phyloP scores from a whole-genome alignment of 257 asterid genomes.

The Echites panduratus region DNA sequence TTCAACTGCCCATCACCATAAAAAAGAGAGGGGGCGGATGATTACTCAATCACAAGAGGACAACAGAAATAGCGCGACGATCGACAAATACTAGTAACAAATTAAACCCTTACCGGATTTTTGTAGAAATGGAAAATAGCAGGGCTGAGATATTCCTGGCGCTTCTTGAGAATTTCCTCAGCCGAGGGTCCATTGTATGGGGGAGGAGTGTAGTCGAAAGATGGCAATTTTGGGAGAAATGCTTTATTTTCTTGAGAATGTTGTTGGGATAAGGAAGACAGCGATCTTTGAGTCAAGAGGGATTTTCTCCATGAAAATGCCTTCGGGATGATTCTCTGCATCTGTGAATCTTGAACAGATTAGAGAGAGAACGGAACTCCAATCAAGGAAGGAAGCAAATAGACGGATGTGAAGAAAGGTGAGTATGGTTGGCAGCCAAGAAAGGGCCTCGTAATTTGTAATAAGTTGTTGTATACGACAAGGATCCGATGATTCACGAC shows the following conservation, averaged over 20 bases:
- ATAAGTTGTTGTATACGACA: background rate
- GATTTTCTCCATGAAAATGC: slow-evolving; percentile 21
- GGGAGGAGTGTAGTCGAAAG: slow-evolving; percentile 81
- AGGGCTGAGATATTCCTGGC: slow-evolving; percentile 66
- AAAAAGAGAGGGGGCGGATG: background rate
- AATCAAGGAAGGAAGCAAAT: background rate
- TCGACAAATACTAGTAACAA: background rate
- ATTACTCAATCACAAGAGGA: background rate
- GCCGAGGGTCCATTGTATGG: slow-evolving; percentile 81
- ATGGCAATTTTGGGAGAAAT: slow-evolving; percentile 61
- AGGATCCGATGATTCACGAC: background rate
- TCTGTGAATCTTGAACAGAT: slow-evolving; percentile 22
- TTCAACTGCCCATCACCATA: slow-evolving; percentile 38
- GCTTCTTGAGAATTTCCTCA: slow-evolving; percentile 57
- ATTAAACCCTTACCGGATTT: slow-evolving; percentile 44
- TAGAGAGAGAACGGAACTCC: background rate
- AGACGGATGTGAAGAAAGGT: background rate
- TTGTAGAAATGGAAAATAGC: slow-evolving; percentile 73
- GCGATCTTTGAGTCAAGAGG: slow-evolving; percentile 6
- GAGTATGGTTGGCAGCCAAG: no score
- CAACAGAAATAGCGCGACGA: background rate
- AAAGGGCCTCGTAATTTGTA: no score
- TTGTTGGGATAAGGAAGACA: slow-evolving; percentile 20
- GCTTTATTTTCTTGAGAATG: slow-evolving; percentile 33
- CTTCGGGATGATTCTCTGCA: slow-evolving; percentile 34